These are phyloP conservation scores for Hypoxylon intermedium DNA, from an alignment of 495 filamentous ascomycete species.

Conservation along the genomic window DNA sequence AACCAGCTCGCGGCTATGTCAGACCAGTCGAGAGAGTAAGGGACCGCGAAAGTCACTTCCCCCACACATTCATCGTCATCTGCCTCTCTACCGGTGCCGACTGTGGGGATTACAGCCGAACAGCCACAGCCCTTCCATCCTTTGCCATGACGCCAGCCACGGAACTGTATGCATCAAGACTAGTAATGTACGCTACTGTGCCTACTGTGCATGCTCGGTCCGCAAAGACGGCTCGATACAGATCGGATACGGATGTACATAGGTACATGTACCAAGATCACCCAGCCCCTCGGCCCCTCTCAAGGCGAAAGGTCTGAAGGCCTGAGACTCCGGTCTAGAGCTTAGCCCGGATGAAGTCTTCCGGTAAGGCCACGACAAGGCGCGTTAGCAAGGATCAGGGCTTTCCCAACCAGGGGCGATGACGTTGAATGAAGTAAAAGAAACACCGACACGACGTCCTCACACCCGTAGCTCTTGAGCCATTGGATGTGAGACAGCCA, in stretches of 20 bases:
- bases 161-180: not conserved
- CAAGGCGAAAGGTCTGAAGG: no score
- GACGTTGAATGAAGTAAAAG: slow-evolving; percentile 42
- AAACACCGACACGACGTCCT: slow-evolving; percentile 7
- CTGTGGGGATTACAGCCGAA: slow-evolving; percentile 12
- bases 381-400: slow-evolving; percentile 12
- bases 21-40: no score
- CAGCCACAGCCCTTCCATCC: slow-evolving; percentile 6
- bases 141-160: slow-evolving; percentile 31
- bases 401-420: slow-evolving; percentile 23
- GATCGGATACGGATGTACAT: not conserved
- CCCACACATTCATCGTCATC: slow-evolving; percentile 30
- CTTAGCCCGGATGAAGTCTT: slow-evolving; percentile 1
- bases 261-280: not conserved
- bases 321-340: no score
- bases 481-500: slow-evolving; percentile 24
- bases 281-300: no score
- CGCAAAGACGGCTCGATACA: no score
- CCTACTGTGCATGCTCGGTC: no score
- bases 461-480: slow-evolving; percentile 4
- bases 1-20: no score
- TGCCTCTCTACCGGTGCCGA: slow-evolving; percentile 11
- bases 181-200: not conserved
- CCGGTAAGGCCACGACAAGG: slow-evolving; percentile 24
- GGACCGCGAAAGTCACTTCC: not conserved